These are phyloP conservation scores for Balamuthia mandrillaris DNA, from an alignment of 208 protist species.

Conservation along the genomic window DNA sequence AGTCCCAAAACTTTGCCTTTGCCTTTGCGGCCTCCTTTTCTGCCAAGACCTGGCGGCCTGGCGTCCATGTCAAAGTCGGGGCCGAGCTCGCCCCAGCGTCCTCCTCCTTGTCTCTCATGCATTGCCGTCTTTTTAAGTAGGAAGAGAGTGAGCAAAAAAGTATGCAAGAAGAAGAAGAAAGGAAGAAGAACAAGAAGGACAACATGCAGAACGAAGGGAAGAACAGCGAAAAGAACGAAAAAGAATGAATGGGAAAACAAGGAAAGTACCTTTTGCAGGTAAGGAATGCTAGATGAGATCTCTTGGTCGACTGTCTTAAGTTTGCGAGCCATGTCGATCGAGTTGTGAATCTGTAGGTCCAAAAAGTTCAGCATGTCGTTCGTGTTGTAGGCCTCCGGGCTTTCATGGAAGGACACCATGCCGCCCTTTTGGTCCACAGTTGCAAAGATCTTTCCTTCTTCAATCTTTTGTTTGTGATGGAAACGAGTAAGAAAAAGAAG, in stretches of 20 bases:
- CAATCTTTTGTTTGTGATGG: slow-evolving; percentile 54
- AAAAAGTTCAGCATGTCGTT: slow-evolving; percentile 20
- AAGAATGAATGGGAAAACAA: background rate
- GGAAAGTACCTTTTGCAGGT: slow-evolving; percentile 6
- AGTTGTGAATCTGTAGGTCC: slow-evolving; percentile 18
- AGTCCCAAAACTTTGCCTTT: too few relatives aligned
- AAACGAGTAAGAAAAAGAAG: background rate
- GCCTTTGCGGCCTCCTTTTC: too few relatives aligned
- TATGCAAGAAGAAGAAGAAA: too few relatives aligned
- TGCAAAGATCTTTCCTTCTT: slow-evolving; percentile 68
- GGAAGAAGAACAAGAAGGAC: too few relatives aligned
- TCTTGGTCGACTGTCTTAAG: slow-evolving; percentile 3
- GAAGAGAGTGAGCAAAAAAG: too few relatives aligned
- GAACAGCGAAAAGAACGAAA: background rate
- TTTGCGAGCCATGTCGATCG: slow-evolving; percentile 27
- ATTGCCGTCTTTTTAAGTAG: too few relatives aligned
- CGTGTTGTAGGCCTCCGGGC: slow-evolving; percentile 43
- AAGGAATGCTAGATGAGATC: background rate
- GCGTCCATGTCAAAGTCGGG: too few relatives aligned
- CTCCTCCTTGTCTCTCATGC: too few relatives aligned
- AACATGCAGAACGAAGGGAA: background rate
- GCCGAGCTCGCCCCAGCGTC: too few relatives aligned
- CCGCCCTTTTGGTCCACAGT: slow-evolving; percentile 64
- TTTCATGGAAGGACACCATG: slow-evolving; percentile 71
- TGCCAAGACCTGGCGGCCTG: too few relatives aligned